These are phyloP conservation scores for Russula foetens DNA, from an alignment of 768 basidiomycete species.

Conservation along the genomic window DNA sequence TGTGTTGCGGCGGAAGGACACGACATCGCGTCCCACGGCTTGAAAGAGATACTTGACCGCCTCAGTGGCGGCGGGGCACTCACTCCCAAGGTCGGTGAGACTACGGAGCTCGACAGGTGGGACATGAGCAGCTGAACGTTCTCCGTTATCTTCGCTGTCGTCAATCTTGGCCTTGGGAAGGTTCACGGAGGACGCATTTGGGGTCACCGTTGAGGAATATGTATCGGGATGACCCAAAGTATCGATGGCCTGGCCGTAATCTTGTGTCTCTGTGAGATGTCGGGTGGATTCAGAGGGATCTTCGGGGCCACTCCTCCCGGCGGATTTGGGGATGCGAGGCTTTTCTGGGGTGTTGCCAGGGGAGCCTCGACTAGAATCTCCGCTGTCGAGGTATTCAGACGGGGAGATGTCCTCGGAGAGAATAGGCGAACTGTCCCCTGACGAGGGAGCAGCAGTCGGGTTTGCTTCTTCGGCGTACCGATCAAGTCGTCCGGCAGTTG, in stretches of 20 bases:
- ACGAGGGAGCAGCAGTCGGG: neutral
- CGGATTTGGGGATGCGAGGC: neutral
- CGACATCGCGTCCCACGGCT: conserved; percentile 13
- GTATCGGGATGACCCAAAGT: neutral
- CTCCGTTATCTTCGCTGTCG: neutral
- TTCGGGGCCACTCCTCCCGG: neutral
- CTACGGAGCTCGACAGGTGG: neutral
- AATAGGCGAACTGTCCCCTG: neutral
- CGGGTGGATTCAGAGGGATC: neutral
- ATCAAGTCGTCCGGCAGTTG: neutral
- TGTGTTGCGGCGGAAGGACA: conserved; percentile 18
- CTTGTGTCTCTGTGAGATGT: neutral
- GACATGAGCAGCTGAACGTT: neutral
- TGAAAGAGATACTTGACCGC: conserved; percentile 17
- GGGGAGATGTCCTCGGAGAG: neutral
- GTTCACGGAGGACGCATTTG: neutral
- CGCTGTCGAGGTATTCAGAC: neutral
- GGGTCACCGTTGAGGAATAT: neutral
- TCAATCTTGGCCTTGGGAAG: neutral
- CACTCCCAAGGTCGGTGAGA: neutral
- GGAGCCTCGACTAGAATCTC: neutral
- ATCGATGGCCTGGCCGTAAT: neutral
- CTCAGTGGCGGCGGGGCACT: conserved; percentile 11
- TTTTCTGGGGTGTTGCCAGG: neutral
- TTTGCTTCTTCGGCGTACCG: neutral